Percentiles rank a stretch among this genome's conserved stretches.
Evolutionary conservation across 2,329 filamentous ascomycete species (phyloP).

Genomic region (Ascochyta pisi): DNA sequence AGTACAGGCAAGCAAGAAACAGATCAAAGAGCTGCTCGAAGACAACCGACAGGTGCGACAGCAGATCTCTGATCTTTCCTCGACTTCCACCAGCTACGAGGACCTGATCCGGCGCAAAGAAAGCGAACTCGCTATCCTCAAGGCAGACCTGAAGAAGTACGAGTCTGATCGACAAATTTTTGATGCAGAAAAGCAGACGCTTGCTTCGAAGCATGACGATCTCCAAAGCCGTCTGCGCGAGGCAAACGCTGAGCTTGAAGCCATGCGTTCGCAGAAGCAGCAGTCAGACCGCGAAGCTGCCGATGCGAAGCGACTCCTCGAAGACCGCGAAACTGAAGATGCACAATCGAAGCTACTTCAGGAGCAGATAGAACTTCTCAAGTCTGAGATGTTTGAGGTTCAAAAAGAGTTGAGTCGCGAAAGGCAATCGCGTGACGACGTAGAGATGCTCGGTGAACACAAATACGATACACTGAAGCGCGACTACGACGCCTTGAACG

Average conservation of each 20-base stretch:
- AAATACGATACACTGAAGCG: constrained; percentile 82
- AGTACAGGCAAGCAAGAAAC: constrained; percentile 73
- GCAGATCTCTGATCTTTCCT: constrained; percentile 84
- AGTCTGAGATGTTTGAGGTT: constrained; percentile 80
- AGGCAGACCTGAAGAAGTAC: constrained; percentile 81
- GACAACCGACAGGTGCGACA: constrained; percentile 85
- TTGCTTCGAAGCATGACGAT: constrained; percentile 79
- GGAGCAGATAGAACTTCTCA: constrained; percentile 85
- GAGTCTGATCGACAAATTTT: constrained; percentile 80
- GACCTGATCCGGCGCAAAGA: constrained; percentile 93
- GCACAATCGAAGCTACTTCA: constrained; percentile 87
- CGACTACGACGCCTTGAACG: constrained; percentile 85
- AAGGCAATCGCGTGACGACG: constrained; percentile 91
- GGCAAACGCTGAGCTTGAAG: constrained; percentile 85
- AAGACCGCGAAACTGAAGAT: constrained; percentile 89
- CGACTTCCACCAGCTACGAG: constrained; percentile 93
- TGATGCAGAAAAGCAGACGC: constrained; percentile 76
- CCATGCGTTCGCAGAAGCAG: constrained; percentile 81
- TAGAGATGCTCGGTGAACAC: constrained; percentile 87
- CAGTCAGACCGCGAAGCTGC: constrained; percentile 88
- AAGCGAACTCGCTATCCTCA: constrained; percentile 85
- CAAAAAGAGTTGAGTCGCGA: constrained; percentile 91
- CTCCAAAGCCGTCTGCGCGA: constrained; percentile 79
- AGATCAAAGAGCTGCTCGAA: constrained; percentile 76
- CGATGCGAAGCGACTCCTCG: constrained; percentile 84